These are phyloP conservation scores for Amanita rimosa DNA, from an alignment of 768 basidiomycete species.

Conservation along the genomic window DNA sequence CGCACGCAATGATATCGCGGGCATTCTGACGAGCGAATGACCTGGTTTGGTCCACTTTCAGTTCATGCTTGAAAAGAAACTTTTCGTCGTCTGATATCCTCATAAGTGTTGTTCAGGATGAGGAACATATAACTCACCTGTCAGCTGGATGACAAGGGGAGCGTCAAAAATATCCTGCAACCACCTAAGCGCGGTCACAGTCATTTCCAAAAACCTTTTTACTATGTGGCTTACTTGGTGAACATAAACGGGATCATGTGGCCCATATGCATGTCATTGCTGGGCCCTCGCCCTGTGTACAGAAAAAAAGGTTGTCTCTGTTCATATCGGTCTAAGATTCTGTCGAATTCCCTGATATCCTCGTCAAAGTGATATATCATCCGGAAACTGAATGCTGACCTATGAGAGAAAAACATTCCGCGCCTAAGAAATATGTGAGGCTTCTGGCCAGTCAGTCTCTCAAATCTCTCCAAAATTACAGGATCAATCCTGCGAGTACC, in stretches of 20 bases:
- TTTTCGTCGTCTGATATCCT: constrained; percentile 81
- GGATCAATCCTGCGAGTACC: constrained; percentile 77
- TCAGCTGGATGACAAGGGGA: constrained; percentile 91
- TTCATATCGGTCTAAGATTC: constrained; percentile 91
- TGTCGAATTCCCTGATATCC: constrained; percentile 73
- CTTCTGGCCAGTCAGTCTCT: constrained; percentile 76
- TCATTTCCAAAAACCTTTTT: not conserved
- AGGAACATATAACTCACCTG: constrained; percentile 36
- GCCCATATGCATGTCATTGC: constrained; percentile 94
- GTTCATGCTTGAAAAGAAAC: constrained; percentile 93
- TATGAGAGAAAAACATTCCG: constrained; percentile 97
- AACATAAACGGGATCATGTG: constrained; percentile 97
- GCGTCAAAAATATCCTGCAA: constrained; percentile 93
- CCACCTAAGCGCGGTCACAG: constrained; percentile 48
- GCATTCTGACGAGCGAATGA: constrained; percentile 78
- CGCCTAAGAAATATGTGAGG: constrained; percentile 85
- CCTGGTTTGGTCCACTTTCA: constrained; percentile 83
- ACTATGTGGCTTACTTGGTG: constrained; percentile 61
- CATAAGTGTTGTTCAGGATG: not conserved
- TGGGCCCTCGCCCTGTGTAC: constrained; percentile 96
- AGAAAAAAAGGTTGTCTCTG: constrained; percentile 96
- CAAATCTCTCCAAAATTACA: constrained; percentile 78
- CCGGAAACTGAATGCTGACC: constrained; percentile 35
- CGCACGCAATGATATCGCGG: constrained; percentile 94
- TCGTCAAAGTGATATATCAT: not conserved